Evolutionary conservation across 176 grass and related monocot genomes (phyloP).

Genomic region (Olyra latifolia): DNA sequence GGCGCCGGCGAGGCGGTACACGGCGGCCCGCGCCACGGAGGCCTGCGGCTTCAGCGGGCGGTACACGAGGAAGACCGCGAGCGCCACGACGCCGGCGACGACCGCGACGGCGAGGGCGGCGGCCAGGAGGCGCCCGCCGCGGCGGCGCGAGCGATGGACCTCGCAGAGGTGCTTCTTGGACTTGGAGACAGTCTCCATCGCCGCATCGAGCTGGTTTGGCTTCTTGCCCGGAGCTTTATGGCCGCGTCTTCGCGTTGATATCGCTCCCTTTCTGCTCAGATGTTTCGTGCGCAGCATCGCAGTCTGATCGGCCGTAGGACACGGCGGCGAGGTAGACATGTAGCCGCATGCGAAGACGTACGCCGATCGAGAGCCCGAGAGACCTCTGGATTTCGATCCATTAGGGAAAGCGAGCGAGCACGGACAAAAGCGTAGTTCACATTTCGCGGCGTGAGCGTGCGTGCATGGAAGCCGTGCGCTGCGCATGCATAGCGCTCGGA

Average conservation of each 20-base stretch:
- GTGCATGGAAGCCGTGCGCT: not conserved
- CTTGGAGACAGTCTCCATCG: constrained; percentile 36
- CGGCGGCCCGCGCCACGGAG: constrained; percentile 37
- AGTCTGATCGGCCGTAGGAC: not conserved
- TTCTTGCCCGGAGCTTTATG: not conserved
- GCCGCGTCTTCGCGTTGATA: not conserved
- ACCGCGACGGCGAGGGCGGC: constrained; percentile 14
- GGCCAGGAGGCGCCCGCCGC: not conserved
- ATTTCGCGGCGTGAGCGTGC: not conserved
- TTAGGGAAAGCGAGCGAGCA: not conserved
- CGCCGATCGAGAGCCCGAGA: not conserved
- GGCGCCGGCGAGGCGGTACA: constrained; percentile 44
- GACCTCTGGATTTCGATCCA: not conserved
- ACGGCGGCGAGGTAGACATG: not conserved
- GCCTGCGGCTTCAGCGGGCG: constrained; percentile 58
- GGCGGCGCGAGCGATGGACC: constrained; percentile 5
- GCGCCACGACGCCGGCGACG: constrained; percentile 18
- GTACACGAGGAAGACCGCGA: constrained; percentile 61
- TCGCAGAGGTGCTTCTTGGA: constrained; percentile 31
- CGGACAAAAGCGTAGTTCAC: not conserved
- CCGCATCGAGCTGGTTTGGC: not conserved
- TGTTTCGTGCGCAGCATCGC: constrained; percentile 18
- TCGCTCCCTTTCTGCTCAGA: not conserved
- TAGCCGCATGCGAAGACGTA: not conserved
- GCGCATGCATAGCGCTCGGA: not conserved